Base-by-base conservation (phyloP, 148 eudicot species). In the Persicaria maculosa region DNA sequence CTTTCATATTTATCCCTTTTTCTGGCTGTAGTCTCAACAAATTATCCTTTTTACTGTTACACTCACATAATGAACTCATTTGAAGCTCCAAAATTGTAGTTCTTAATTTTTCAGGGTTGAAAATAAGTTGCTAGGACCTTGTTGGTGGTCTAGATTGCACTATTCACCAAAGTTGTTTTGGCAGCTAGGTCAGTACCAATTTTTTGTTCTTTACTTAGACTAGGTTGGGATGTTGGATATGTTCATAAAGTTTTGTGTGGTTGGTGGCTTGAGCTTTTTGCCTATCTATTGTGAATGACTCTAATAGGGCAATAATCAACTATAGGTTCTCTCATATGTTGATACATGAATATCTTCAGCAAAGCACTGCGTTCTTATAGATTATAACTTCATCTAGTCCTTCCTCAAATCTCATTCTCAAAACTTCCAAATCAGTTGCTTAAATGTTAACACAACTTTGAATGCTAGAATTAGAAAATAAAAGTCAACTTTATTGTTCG, bases 141-240 rank as follows among this genome's bases (percentile, higher is more conserved):
- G 78, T 94, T 57, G 98, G 98, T 43, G 98, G 98, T 79, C 91
- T 94, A 76, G 89, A 94, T 79, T 94, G 98, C 85, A 88, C 85
- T 0, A 96, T 94, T 31, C 97, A 94, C 74, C 84, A 97, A 17
- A 94, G 92, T 81, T 92, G 90, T 84, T 94, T 92, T 85, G 98
- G 98, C 48, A 88, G 98, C 76, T 97, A 94, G 98, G 98, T 91
- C 75, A 50, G 75, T 48, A 14, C n/a, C 12, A 40, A 36, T 64
- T n/a, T 10, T 64, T 64, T 40, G 69, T 14, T 64, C n/a, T 36
- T 64, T n/a, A n/a, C n/a, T n/a, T n/a, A n/a, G 14, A 64, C n/a
- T 36, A 31, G 16, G 17, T 45, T 64, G 12, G 61, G 61, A 7
- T 19, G 17, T 9, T 4, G 6, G 11, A 1, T 50, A 16, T n/a